A percentile compares a stretch with the other conserved stretches of the same genome.
Evolutionary conservation across 2,329 filamentous ascomycete species (phyloP).

Genomic region (Alternaria dauci): DNA sequence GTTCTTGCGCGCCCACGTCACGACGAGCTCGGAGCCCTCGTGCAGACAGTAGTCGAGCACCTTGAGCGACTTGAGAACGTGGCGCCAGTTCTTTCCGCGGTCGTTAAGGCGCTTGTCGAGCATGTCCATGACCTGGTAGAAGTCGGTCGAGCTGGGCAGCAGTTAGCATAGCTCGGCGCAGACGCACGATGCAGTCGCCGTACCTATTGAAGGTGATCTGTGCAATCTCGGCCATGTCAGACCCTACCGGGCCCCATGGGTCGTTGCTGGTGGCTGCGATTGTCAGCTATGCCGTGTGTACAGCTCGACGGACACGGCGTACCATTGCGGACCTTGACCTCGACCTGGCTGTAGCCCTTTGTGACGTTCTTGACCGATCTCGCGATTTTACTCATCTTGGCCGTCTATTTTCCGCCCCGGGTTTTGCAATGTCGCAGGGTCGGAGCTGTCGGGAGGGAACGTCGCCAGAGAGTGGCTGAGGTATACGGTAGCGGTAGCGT

Average conservation of each 20-base stretch:
- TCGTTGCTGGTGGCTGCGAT: conserved; percentile 93
- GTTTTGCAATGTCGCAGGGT: neutral
- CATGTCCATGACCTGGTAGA: conserved; percentile 99
- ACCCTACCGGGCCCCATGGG: conserved; percentile 96
- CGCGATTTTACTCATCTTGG: conserved; percentile 92
- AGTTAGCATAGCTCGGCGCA: conserved; percentile 36
- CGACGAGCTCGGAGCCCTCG: conserved; percentile 93
- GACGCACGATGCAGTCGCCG: conserved; percentile 49
- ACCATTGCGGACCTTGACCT: conserved; percentile 81
- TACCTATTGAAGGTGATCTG: conserved; percentile 98
- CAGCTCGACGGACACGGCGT: conserved; percentile 10
- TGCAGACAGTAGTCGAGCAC: conserved; percentile 98
- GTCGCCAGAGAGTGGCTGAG: conserved; percentile 19
- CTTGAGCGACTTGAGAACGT: conserved; percentile 96
- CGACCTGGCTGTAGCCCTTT: conserved; percentile 94
- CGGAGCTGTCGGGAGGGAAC: conserved; percentile 16
- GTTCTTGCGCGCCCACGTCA: conserved; percentile 98
- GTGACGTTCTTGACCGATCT: conserved; percentile 98
- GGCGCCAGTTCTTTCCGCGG: conserved; percentile 99
- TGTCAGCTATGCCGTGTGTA: conserved; percentile 25
- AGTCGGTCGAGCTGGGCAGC: conserved; percentile 80
- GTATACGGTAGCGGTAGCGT: conserved; percentile 10
- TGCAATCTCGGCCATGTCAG: conserved; percentile 98
- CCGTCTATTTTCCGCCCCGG: conserved; percentile 6
- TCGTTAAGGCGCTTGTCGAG: conserved; percentile 98